A percentile compares a stretch with the other conserved stretches of the same genome.
Conservation (phyloP, 2,329 filamentous ascomycete species). For the Atkinsonella hypoxylon region DNA sequence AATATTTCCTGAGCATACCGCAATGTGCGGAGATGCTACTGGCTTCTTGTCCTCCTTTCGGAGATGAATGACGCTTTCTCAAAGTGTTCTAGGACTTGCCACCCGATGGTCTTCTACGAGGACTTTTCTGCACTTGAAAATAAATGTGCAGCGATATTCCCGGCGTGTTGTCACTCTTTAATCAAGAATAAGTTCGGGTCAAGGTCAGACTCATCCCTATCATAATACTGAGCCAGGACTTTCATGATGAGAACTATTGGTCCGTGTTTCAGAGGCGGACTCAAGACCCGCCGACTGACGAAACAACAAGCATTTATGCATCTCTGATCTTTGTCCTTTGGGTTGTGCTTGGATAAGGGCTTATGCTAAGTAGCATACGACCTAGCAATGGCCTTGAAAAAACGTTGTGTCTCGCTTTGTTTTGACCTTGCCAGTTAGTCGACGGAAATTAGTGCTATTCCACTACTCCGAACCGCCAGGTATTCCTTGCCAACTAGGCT, state of each 20-base stretch:
- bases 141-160: not conserved
- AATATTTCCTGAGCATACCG: too few relatives aligned
- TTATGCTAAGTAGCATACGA: not conserved
- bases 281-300: slow-evolving; percentile 85
- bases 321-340: slow-evolving; percentile 44
- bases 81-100: too few relatives aligned
- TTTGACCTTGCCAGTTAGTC: too few relatives aligned
- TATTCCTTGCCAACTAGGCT: too few relatives aligned
- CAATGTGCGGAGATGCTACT: too few relatives aligned
- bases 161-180: not conserved
- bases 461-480: too few relatives aligned
- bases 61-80: too few relatives aligned
- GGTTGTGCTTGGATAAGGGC: not conserved
- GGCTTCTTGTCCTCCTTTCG: too few relatives aligned
- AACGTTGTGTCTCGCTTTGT: too few relatives aligned
- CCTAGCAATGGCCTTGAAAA: not conserved
- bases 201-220: not conserved
- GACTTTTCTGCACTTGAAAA: too few relatives aligned
- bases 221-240: slow-evolving; percentile 2
- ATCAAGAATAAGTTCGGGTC: slow-evolving; percentile 3
- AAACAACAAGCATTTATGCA: slow-evolving; percentile 62
- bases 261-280: slow-evolving; percentile 90
- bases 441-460: too few relatives aligned
- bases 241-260: slow-evolving; percentile 72
- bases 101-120: too few relatives aligned